Evolutionary conservation across 169 alveolate genomes (phyloP).

Genomic region (Theileria luwenshuni): DNA sequence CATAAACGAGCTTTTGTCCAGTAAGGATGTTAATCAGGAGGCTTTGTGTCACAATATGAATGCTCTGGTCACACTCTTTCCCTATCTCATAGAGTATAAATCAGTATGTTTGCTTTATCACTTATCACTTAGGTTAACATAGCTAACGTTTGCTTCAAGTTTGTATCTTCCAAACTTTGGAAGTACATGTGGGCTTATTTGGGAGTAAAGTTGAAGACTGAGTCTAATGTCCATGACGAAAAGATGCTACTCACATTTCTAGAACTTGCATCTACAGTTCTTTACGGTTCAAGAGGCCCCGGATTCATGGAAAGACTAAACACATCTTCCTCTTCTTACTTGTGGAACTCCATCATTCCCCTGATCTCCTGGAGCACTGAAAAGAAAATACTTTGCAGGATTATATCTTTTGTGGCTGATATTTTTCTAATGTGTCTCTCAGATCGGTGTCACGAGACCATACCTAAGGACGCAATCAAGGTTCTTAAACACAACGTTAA

Average conservation of each 20-base stretch:
- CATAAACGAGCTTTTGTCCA: slow-evolving; percentile 33
- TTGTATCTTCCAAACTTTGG: slow-evolving; percentile 55
- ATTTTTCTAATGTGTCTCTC: slow-evolving; percentile 40
- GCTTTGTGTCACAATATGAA: slow-evolving; percentile 59
- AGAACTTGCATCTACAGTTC: slow-evolving; percentile 40
- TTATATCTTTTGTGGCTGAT: slow-evolving; percentile 52
- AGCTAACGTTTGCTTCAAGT: slow-evolving; percentile 37
- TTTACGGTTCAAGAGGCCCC: slow-evolving; percentile 58
- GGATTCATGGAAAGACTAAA: slow-evolving; percentile 35
- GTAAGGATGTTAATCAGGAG: slow-evolving; percentile 25
- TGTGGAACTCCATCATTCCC: slow-evolving; percentile 49
- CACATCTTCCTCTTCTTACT: slow-evolving; percentile 26
- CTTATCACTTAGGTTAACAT: slow-evolving; percentile 22
- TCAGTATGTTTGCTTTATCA: not conserved
- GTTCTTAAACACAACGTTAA: slow-evolving; percentile 19
- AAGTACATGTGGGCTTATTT: slow-evolving; percentile 56
- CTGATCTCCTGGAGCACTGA: slow-evolving; percentile 48
- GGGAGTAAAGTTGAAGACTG: slow-evolving; percentile 26
- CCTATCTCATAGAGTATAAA: slow-evolving; percentile 46
- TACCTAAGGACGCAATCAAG: slow-evolving; percentile 2
- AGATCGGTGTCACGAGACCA: slow-evolving; percentile 39
- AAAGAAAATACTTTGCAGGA: slow-evolving; percentile 31
- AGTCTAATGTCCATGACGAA: not conserved
- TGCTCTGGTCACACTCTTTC: slow-evolving; percentile 47
- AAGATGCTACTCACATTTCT: slow-evolving; percentile 37